phyloP scores from a whole-genome alignment of 179 eudicot genomes.

The Vitellaria paradoxa region DNA sequence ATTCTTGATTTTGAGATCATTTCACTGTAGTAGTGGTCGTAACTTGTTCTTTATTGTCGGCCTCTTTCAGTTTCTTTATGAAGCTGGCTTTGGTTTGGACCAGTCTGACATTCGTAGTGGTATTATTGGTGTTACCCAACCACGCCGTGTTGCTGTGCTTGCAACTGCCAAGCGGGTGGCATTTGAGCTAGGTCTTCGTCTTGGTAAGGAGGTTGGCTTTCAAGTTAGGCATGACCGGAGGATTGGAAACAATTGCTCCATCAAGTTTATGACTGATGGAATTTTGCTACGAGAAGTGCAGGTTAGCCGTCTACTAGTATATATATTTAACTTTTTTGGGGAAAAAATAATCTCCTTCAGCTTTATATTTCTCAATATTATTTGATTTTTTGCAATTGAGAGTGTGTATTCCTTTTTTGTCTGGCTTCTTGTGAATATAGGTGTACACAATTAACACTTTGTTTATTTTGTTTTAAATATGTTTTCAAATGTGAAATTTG shows the following conservation, averaged over 20 bases:
- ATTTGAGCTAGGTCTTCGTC: constrained; percentile 72
- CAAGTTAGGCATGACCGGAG: constrained; percentile 89
- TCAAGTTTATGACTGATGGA: constrained; percentile 98
- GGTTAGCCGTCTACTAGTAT: constrained; percentile 35
- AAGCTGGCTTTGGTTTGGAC: constrained; percentile 86
- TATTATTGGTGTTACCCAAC: constrained; percentile 92
- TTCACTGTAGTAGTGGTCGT: background rate
- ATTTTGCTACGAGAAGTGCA: constrained; percentile 81
- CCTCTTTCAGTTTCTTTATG: constrained; percentile 71
- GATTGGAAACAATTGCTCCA: constrained; percentile 69
- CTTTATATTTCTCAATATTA: background rate
- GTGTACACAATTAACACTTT: background rate
- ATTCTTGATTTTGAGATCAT: background rate
- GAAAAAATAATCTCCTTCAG: background rate
- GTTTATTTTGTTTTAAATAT: background rate
- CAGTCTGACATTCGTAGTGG: constrained; percentile 48
- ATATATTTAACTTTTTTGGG: background rate
- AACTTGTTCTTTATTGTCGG: constrained; percentile 5
- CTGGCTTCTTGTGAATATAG: too few species aligned
- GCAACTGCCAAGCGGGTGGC: constrained; percentile 94
- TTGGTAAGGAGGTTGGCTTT: constrained; percentile 92
- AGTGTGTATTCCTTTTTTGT: background rate
- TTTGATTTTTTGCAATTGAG: too few species aligned
- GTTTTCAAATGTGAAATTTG: too few species aligned
- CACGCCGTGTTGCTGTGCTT: constrained; percentile 94